Evolutionary conservation across 192 early-diverging fungal genomes (phyloP).

Genomic region (Bifiguratus adelaidae): DNA sequence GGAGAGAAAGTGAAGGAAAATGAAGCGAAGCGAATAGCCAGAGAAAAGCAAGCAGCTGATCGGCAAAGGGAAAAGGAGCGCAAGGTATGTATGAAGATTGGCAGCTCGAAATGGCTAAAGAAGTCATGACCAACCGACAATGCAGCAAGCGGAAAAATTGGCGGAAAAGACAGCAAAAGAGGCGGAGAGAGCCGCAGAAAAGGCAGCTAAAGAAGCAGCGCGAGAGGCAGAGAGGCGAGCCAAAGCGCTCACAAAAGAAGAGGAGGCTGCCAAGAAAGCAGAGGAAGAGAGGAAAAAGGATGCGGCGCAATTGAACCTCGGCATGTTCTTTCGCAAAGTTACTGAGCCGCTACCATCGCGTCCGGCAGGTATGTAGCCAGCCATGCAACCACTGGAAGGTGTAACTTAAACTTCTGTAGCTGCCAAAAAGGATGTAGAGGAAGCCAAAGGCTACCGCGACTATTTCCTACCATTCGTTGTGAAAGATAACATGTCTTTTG

Average conservation of each 20-base stretch:
- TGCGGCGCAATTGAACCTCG: constrained; percentile 15
- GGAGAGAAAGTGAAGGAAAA: not conserved
- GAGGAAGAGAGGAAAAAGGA: constrained; percentile 32
- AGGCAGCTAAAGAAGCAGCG: constrained; percentile 13
- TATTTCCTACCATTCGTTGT: constrained; percentile 50
- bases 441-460: constrained; percentile 7
- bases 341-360: constrained; percentile 3
- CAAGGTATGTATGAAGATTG: constrained; percentile 1
- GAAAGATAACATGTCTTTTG: constrained; percentile 35
- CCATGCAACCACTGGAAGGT: constrained; percentile 25
- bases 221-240: too few relatives aligned
- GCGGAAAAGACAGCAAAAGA: constrained; percentile 27
- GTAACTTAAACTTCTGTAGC: constrained; percentile 6
- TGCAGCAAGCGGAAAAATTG: constrained; percentile 6
- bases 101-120: not conserved
- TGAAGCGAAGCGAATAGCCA: not conserved
- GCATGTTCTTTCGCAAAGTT: constrained; percentile 7
- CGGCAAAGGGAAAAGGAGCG: constrained; percentile 19
- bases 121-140: constrained; percentile 5
- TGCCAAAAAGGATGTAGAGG: constrained; percentile 12
- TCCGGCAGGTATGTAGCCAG: constrained; percentile 14
- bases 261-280: constrained; percentile 17
- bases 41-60: constrained; percentile 25
- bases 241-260: constrained; percentile 26
- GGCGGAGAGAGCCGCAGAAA: constrained; percentile 21